Base-by-base conservation (phyloP, 805 yeast species). In the Metschnikowia orientalis region DNA sequence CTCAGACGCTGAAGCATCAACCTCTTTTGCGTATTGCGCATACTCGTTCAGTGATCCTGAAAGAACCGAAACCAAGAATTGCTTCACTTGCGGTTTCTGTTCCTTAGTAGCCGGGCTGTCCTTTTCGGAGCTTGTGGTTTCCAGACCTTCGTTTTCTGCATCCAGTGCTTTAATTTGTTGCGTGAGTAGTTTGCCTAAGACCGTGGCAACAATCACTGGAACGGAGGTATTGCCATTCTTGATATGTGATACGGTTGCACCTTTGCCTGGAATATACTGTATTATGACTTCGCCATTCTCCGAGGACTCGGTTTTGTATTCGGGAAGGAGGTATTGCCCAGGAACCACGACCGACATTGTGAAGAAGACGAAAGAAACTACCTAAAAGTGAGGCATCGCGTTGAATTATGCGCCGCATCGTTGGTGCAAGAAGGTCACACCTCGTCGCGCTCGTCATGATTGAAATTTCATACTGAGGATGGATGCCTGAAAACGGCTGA, bases 251-350 rank as follows among this genome's bases (percentile, higher is more conserved):
- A 75, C 42, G 19, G 73, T 69, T 1, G 85, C 69, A 7, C 95
- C 95, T 13, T 63, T 57, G 4, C 95, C 94, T 2, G 86, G 59
- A 4, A 63, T 51, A 47, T 71, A 85, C 37, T 66, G 69, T 25
- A 64, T 55, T 2, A 70, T 51, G 6, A 47, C 49, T n/a, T 59
- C 59, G 11, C 44, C 35, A 7, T 30, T 5, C 11, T 47, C 41
- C 4, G 48, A 51, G 11, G 41, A 44, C 9, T 40, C 51, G 11
- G 47, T 33, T 30, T 68, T 67, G 46, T 62, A 68, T 5, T 69
- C 61, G 1, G 92, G 89, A 12, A 78, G 71, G 15, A 87, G 65
- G 25, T 80, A 73, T 47, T 87, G 95, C 0, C 96, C 95, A 1
- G 96, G 95, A 14, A 54, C 42, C 17, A 51, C 59, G 14, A 36